These are phyloP conservation scores for Rhizopus sp. DNA, from an alignment of 371 early-diverging fungal genomes.

Conservation along the genomic window DNA sequence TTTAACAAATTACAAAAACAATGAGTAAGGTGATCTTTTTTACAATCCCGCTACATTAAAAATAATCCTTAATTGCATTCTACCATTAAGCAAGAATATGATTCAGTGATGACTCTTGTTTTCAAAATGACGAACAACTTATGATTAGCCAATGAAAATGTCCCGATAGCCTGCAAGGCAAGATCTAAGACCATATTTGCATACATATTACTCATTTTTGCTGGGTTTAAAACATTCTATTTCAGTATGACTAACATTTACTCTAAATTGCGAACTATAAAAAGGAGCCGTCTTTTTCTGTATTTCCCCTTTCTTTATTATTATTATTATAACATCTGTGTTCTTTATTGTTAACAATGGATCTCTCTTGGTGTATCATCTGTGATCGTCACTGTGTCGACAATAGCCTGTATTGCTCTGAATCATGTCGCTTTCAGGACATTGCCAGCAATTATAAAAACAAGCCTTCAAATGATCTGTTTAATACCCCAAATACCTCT, in stretches of 20 bases:
- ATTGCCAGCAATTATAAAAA: conserved; percentile 2
- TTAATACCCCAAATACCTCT: conserved; percentile 7
- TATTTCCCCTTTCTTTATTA: conserved; percentile 71
- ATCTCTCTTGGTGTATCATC: conserved; percentile 42
- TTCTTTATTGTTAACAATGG: conserved; percentile 63
- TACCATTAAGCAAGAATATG: no score
- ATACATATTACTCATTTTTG: conserved; percentile 2
- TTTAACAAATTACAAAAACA: no score
- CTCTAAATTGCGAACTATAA: not conserved
- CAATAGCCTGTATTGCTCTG: conserved; percentile 25
- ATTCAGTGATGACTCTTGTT: no score
- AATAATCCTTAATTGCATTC: no score
- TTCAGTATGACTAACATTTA: conserved; percentile 4
- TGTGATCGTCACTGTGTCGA: conserved; percentile 33
- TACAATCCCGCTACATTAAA: no score
- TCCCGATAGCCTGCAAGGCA: no score
- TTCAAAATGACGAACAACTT: not conserved
- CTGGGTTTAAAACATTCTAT: not conserved
- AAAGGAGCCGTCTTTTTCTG: not conserved
- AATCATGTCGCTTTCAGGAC: conserved; percentile 24
- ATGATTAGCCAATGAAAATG: not conserved
- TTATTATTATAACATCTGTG: conserved; percentile 64
- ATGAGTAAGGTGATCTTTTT: no score
- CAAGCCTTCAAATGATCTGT: conserved; percentile 2
- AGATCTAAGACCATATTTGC: conserved; percentile 8